Percentiles rank a stretch among this genome's conserved stretches.
These are phyloP conservation scores for Ceratobasidium sp. DNA, from an alignment of 1,284 basidiomycete species.

Conservation along the genomic window DNA sequence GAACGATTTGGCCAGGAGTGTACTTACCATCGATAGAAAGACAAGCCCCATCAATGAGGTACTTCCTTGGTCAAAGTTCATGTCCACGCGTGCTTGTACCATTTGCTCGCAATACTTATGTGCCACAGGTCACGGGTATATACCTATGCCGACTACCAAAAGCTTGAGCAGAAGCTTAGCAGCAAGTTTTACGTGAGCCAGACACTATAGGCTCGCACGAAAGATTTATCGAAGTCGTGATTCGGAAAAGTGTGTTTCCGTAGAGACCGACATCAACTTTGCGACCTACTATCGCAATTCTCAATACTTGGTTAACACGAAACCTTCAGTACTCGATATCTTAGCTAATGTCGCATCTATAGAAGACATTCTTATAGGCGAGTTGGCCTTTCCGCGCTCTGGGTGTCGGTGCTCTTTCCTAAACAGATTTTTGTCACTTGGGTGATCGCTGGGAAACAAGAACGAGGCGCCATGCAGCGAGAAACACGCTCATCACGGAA, in stretches of 20 bases:
- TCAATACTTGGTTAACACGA: background rate
- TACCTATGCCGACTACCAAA: constrained; percentile 1
- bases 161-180: constrained; percentile 14
- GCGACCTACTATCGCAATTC: constrained; percentile 12
- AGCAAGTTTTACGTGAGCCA: constrained; percentile 5
- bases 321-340: background rate
- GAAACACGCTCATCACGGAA: too few species aligned
- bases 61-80: constrained; percentile 9
- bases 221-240: too few species aligned
- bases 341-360: too few species aligned
- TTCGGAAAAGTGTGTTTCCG: background rate
- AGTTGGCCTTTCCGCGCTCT: background rate
- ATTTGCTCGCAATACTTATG: background rate
- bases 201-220: background rate
- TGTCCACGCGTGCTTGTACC: background rate
- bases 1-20: background rate
- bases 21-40: constrained; percentile 19
- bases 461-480: too few species aligned
- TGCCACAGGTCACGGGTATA: constrained; percentile 11
- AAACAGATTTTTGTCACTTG: too few species aligned
- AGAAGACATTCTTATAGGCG: background rate
- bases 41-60: constrained; percentile 8
- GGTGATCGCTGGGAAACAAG: too few species aligned
- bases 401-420: too few species aligned
- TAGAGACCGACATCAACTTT: background rate